These are phyloP conservation scores for Chloromonas sp. DNA, from an alignment of 163 green algal genomes.

Conservation along the genomic window DNA sequence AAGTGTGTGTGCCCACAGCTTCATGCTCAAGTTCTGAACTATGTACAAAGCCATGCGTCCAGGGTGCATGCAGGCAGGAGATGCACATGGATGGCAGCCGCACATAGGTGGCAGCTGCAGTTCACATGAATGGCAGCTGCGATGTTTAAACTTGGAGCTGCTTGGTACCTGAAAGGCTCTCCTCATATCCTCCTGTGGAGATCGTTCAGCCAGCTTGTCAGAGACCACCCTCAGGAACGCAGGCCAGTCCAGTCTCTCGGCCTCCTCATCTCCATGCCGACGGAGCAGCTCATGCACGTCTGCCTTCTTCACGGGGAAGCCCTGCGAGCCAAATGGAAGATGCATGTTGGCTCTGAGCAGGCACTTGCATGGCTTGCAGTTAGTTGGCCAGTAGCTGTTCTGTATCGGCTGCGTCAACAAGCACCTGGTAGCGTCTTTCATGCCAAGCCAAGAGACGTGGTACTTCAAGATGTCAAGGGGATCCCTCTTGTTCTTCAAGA, in stretches of 20 bases:
- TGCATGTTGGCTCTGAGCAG: too few relatives aligned
- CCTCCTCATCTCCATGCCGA: conserved; percentile 24
- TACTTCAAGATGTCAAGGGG: too few relatives aligned
- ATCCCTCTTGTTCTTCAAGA: too few relatives aligned
- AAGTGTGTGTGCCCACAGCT: too few relatives aligned
- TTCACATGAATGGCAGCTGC: not conserved
- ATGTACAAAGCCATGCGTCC: too few relatives aligned
- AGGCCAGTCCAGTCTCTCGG: conserved; percentile 22
- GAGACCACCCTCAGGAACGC: conserved; percentile 8
- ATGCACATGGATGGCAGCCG: not conserved
- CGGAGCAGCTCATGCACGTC: conserved; percentile 29
- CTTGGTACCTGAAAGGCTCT: conserved; percentile 29
- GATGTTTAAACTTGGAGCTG: not conserved
- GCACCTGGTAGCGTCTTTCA: too few relatives aligned
- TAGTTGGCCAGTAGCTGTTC: too few relatives aligned
- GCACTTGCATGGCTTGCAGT: too few relatives aligned
- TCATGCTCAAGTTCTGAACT: too few relatives aligned
- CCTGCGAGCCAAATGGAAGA: not conserved
- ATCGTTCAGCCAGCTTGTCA: conserved; percentile 6
- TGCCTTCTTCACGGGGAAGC: conserved; percentile 35
- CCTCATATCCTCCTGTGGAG: conserved; percentile 22
- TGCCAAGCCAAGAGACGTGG: too few relatives aligned
- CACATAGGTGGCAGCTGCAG: not conserved
- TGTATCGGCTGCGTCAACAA: too few relatives aligned
- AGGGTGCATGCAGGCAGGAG: not conserved